phyloP scores from a whole-genome alignment of 2,329 filamentous ascomycete genomes.

The Immersiporthe knoxdaviesiana region DNA sequence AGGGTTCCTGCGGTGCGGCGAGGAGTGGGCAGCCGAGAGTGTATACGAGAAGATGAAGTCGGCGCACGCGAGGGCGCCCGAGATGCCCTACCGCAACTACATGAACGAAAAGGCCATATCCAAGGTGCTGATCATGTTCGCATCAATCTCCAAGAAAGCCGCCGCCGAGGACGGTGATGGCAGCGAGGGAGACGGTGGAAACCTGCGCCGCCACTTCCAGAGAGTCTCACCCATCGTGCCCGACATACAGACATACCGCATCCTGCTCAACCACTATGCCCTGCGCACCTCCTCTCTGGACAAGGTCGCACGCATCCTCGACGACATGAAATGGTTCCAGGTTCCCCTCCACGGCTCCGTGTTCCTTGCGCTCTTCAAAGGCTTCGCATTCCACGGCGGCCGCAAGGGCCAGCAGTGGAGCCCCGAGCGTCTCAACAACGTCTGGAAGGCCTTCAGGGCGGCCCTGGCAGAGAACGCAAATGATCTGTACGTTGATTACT shows the following conservation, averaged over 20 bases:
- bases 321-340: slow-evolving; percentile 75
- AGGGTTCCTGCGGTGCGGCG: slow-evolving; percentile 75
- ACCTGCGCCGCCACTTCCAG: slow-evolving; percentile 60
- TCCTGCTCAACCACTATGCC: slow-evolving; percentile 77
- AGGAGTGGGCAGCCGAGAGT: slow-evolving; percentile 75
- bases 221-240: slow-evolving; percentile 68
- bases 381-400: slow-evolving; percentile 76
- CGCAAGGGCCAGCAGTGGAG: slow-evolving; percentile 71
- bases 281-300: slow-evolving; percentile 70
- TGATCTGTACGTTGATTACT: slow-evolving; percentile 57
- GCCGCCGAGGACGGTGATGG: slow-evolving; percentile 38
- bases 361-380: slow-evolving; percentile 81
- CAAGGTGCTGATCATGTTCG: slow-evolving; percentile 61
- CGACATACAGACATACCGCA: slow-evolving; percentile 76
- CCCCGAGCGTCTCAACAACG: slow-evolving; percentile 64
- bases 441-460: slow-evolving; percentile 67
- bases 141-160: slow-evolving; percentile 56
- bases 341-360: slow-evolving; percentile 75
- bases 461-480: slow-evolving; percentile 53
- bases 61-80: slow-evolving; percentile 48
- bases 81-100: slow-evolving; percentile 51
- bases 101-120: slow-evolving; percentile 54
- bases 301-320: slow-evolving; percentile 70
- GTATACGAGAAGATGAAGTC: slow-evolving; percentile 85
- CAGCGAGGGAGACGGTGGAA: slow-evolving; percentile 23